Evolutionary conservation across 768 basidiomycete species (phyloP).

Genomic region (Mycena galopus): DNA sequence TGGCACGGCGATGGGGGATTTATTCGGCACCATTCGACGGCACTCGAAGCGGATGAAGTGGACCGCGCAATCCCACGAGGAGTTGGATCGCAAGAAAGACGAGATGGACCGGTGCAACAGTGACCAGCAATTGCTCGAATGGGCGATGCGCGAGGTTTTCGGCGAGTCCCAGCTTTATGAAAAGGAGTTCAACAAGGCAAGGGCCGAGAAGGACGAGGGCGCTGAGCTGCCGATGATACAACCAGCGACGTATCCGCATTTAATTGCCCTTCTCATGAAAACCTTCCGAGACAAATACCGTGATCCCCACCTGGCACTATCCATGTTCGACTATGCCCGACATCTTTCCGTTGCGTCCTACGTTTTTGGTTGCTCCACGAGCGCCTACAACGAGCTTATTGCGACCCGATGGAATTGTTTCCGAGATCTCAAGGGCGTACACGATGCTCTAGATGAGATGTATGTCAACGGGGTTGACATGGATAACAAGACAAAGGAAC

Average conservation of each 20-base stretch:
- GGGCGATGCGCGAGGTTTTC: slow-evolving; percentile 81
- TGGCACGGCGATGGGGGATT: slow-evolving; percentile 54
- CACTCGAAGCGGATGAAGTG: slow-evolving; percentile 64
- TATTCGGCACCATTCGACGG: slow-evolving; percentile 69
- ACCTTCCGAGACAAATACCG: slow-evolving; percentile 82
- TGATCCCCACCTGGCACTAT: slow-evolving; percentile 85
- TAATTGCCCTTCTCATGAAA: slow-evolving; percentile 83
- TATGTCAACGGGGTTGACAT: slow-evolving; percentile 78
- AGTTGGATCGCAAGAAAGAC: slow-evolving; percentile 78
- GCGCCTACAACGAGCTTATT: slow-evolving; percentile 90
- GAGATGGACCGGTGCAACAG: slow-evolving; percentile 77
- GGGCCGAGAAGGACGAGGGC: slow-evolving; percentile 40
- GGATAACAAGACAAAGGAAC: slow-evolving; percentile 69
- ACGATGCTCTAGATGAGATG: slow-evolving; percentile 86
- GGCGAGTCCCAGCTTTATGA: slow-evolving; percentile 66
- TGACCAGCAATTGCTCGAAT: slow-evolving; percentile 79
- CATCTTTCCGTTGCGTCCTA: slow-evolving; percentile 83
- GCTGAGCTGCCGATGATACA: slow-evolving; percentile 58
- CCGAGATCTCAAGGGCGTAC: slow-evolving; percentile 84
- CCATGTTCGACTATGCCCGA: slow-evolving; percentile 86
- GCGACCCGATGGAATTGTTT: slow-evolving; percentile 88
- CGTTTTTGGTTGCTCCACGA: slow-evolving; percentile 90
- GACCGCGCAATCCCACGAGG: slow-evolving; percentile 64
- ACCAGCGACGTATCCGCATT: slow-evolving; percentile 76
- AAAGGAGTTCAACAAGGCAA: slow-evolving; percentile 57